Evolutionary conservation across 2,329 filamentous ascomycete genomes (phyloP), one percentile per base, ranked within the genome.

Genomic region (Trichoderma lentiforme): DNA sequence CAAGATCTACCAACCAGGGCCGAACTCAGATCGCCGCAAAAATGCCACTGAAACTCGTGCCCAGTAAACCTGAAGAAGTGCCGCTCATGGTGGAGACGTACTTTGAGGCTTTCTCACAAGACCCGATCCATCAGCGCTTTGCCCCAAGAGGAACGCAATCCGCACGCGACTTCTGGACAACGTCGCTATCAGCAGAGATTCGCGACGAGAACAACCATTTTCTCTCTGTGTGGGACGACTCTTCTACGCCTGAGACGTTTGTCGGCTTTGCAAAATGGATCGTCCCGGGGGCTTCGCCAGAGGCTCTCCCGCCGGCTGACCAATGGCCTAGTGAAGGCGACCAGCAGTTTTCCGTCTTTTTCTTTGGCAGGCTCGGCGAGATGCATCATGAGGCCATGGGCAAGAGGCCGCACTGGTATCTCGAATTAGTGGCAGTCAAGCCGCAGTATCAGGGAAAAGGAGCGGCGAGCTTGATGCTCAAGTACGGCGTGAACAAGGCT

Each of bases 71-170:
- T 32, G n/a, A 65, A n/a, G 70, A 71, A 3, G 30, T 71, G 4
- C 39, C 70, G 11, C n/a, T 53, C n/a, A 71, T 71, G n/a, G 62
- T 60, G n/a, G 64, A 71, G 26, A 43, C 70, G 3, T 71, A 69
- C n/a, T 69, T 71, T 60, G 62, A 67, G 34, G 70, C 70, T 14
- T 71, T 71, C 56, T 60, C 70, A 12, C 62, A 62, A 60, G 70
- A 71, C 24, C 51, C 62, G 21, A 53, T 71, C 63, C 56, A 61
- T 39, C 62, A 61, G 32, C 63, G 57, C 15, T 60, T 71, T 8
- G 57, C 64, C 15, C 70, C 70, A 4, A 60, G 30, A 62, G 64
- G 53, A n/a, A 68, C 63, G 6, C n/a, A 56, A 15, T 68, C 70
- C 6, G 64, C 63, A 12, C 32, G 61, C 64, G 57, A 69, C 12